A percentile compares a stretch with the other conserved stretches of the same genome.
Evolutionary conservation across 2,329 filamentous ascomycete species (phyloP).

Genomic region (Harringtonia aguacate): DNA sequence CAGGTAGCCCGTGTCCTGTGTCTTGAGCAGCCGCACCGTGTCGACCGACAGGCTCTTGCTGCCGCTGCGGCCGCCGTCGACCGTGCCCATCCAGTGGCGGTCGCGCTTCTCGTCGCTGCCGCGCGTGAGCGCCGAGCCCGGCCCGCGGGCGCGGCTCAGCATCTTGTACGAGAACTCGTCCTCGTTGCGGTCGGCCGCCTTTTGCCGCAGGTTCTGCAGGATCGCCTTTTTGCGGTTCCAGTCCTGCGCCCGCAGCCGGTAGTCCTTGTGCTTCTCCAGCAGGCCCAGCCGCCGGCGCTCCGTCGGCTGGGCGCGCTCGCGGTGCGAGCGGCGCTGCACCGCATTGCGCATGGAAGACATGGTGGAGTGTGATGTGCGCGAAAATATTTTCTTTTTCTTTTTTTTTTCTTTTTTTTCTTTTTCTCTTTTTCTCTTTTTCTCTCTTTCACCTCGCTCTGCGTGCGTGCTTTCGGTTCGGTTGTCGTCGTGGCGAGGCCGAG

Average conservation of each 20-base stretch:
- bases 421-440: no score
- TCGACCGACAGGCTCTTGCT: conserved; percentile 43
- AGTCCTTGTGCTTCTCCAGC: conserved; percentile 80
- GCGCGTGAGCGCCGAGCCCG: conserved; percentile 33
- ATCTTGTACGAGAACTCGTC: conserved; percentile 67
- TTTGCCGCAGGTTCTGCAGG: conserved; percentile 47
- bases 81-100: conserved; percentile 42
- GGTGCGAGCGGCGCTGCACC: conserved; percentile 49
- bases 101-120: conserved; percentile 22
- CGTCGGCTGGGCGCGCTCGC: conserved; percentile 77
- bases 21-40: conserved; percentile 53
- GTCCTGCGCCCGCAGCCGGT: conserved; percentile 45
- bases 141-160: conserved; percentile 46
- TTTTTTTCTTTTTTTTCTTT: no score
- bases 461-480: no score
- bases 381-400: no score
- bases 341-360: conserved; percentile 15
- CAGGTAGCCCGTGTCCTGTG: conserved; percentile 56
- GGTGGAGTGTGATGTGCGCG: conserved; percentile 4
- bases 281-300: conserved; percentile 81
- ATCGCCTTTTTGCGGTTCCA: conserved; percentile 54
- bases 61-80: conserved; percentile 48
- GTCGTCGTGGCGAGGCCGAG: no score
- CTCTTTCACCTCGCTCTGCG: no score
- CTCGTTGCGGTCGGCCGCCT: conserved; percentile 56